Evolutionary conservation across 495 filamentous ascomycete species (phyloP), one percentile per base, ranked within the genome.

Genomic region (Aspergillus cristatus): DNA sequence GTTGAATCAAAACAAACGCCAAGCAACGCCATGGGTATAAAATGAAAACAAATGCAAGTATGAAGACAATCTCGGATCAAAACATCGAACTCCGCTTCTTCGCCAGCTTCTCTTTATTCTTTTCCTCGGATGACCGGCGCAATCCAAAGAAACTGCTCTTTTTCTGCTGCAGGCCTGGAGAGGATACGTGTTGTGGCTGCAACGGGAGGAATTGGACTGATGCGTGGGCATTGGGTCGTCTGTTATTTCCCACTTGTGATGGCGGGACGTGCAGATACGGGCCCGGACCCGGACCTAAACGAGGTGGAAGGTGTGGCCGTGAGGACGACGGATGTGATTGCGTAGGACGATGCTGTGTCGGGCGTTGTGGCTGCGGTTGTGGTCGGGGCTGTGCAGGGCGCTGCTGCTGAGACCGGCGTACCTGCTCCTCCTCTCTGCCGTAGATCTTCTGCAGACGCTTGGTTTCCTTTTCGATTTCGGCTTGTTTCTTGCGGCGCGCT

Each of bases 391-490:
- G 24, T 18, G 57, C 45, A 6, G 47, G 46, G n/a, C 34, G 53
- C 0, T 32, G 40, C 30, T 62, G 62, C 16, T 26, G 24, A 26
- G 12, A 12, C 28, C 38, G 38, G 14, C 60, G 66, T 3, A 41
- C 63, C 32, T 57, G 54, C 17, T 60, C 41, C 34, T 69, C 64
- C 35, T 77, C 69, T 18, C 55, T 67, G 25, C 84, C 86, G 51
- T 89, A 95, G 37, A 83, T 45, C 45, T 73, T 74, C 31, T 79
- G 71, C 7, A 98, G 57, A 2, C 89, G 70, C 50, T 89, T 83
- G 0, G 91, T 97, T 58, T 97, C 91, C 39, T 77, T 76, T 15
- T 84, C 81, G 11, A 96, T 65, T 45, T 86, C 86, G 2, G 72
- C 75, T 37, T 94, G 74, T 18, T 74, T 74, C 18, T 68, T 62